Evolutionary conservation across 169 alveolate species (phyloP).

Genomic region (Hammondia hammondi): DNA sequence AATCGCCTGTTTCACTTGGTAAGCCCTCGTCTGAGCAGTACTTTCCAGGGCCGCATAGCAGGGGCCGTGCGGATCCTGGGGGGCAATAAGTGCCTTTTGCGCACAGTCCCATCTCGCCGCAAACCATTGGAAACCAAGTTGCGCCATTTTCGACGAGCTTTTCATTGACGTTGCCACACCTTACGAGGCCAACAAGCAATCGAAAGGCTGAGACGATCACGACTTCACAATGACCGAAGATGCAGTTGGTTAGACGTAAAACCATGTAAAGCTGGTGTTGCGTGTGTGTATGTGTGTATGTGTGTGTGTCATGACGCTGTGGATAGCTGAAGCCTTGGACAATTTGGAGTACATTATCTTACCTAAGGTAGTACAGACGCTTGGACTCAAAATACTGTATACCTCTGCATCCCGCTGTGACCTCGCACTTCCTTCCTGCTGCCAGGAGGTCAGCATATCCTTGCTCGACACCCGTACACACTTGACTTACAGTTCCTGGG

Average conservation of each 20-base stretch:
- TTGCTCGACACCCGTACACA: background rate
- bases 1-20: background rate
- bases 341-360: background rate
- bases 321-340: no score
- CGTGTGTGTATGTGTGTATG: no score
- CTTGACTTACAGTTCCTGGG: background rate
- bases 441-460: background rate
- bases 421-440: background rate
- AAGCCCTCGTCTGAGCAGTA: background rate
- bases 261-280: no score
- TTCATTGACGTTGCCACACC: constrained; percentile 10
- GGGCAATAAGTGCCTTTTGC: constrained; percentile 83
- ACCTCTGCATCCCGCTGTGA: background rate
- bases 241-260: background rate
- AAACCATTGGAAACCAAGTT: background rate
- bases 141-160: background rate
- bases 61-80: constrained; percentile 71
- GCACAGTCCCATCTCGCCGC: constrained; percentile 67
- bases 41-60: constrained; percentile 38
- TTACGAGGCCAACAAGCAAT: background rate
- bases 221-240: background rate
- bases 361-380: background rate
- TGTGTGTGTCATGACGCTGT: no score
- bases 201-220: background rate
- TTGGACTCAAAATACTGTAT: background rate